phyloP scores from a whole-genome alignment of 139 green algal genomes.

The Tetradesmus obliquus region DNA sequence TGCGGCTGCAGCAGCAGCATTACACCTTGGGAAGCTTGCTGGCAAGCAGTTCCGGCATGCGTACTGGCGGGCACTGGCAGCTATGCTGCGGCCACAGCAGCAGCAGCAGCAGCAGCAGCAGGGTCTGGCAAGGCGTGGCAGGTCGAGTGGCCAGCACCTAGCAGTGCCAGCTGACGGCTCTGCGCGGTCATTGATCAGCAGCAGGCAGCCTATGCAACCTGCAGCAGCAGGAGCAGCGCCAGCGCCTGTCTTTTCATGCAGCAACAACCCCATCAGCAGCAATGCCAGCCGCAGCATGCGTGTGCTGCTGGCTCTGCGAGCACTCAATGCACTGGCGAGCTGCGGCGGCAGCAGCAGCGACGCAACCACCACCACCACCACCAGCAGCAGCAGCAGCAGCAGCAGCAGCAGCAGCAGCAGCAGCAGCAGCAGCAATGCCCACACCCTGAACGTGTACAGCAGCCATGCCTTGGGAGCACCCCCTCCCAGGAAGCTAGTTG shows the following conservation, averaged over 20 bases:
- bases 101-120: slow-evolving; percentile 17
- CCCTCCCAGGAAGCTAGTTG: not conserved
- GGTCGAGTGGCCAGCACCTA: too few species aligned
- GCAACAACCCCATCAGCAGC: not conserved
- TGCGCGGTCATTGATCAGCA: not conserved
- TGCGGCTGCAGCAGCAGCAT: not conserved
- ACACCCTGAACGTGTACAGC: not conserved
- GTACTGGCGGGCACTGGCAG: slow-evolving; percentile 9
- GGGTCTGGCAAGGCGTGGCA: too few species aligned
- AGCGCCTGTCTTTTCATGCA: not conserved
- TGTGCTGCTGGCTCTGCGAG: not conserved
- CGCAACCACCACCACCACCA: not conserved
- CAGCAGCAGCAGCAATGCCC: not conserved
- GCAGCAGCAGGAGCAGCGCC: slow-evolving; percentile 2
- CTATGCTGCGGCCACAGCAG: not conserved
- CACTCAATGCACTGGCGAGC: not conserved
- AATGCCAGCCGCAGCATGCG: not conserved
- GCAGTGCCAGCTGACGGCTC: not conserved
- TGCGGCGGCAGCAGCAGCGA: not conserved
- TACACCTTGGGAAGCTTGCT: not conserved
- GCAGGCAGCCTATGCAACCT: not conserved
- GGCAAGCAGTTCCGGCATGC: not conserved
- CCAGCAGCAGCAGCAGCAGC: not conserved
- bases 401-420: not conserved
- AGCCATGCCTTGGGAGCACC: not conserved